phyloP scores from a whole-genome alignment of 768 basidiomycete genomes.

The Tulasnella sp. region DNA sequence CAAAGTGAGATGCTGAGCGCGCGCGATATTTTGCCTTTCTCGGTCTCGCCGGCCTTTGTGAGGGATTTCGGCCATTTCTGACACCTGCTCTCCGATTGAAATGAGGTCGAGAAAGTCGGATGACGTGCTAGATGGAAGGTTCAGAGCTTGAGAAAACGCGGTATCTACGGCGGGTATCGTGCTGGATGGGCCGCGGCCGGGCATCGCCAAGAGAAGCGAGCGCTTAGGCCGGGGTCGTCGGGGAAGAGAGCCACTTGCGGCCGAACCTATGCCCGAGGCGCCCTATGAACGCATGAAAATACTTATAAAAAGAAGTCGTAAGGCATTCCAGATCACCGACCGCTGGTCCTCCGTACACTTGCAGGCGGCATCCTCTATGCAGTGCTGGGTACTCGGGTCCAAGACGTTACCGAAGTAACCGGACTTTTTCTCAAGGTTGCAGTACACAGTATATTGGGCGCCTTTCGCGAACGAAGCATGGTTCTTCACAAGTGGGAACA shows the following conservation, averaged over 20 bases:
- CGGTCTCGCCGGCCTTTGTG: not conserved
- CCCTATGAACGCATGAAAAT: not conserved
- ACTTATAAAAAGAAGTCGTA: not conserved
- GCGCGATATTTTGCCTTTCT: not conserved
- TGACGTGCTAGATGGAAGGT: too few species aligned
- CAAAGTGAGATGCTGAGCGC: not conserved
- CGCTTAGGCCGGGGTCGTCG: not conserved
- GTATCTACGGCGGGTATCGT: not conserved
- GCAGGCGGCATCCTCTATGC: not conserved
- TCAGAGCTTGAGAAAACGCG: not conserved
- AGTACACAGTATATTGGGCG: not conserved
- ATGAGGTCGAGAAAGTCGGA: not conserved
- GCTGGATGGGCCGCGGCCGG: not conserved
- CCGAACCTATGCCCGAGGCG: not conserved
- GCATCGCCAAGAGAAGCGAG: not conserved
- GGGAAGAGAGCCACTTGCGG: not conserved
- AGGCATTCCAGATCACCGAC: not conserved
- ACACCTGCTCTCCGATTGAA: not conserved
- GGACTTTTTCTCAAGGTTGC: not conserved
- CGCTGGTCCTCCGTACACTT: not conserved
- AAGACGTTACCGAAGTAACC: not conserved
- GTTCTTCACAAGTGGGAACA: not conserved
- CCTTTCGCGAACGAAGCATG: not conserved
- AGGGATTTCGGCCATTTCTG: not conserved
- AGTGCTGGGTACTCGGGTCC: not conserved